Percentiles rank a stretch among this genome's conserved stretches.
Conservation (phyloP, 1,284 basidiomycete genomes). For the Amylostereum areolatum region DNA sequence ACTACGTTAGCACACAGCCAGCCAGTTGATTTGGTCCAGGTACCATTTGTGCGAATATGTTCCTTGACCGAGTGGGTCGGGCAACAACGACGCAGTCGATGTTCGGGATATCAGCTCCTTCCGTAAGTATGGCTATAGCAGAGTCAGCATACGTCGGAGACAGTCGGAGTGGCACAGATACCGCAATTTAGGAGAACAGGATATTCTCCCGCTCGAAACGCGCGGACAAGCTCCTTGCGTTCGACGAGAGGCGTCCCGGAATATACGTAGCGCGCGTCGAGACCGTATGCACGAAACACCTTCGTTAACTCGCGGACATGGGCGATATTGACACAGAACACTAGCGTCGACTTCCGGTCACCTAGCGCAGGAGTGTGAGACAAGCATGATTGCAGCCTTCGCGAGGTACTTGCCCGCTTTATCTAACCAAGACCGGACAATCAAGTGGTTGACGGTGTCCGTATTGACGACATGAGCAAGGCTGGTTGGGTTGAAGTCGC, state of each 20-base stretch:
- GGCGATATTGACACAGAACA: slow-evolving; percentile 85
- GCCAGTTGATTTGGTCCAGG: not conserved
- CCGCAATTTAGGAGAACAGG: slow-evolving; percentile 93
- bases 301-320: slow-evolving; percentile 80
- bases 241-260: slow-evolving; percentile 64
- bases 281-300: slow-evolving; percentile 68
- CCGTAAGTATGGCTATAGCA: slow-evolving; percentile 75
- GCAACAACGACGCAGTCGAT: slow-evolving; percentile 90
- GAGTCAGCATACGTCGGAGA: not conserved
- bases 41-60: slow-evolving; percentile 93
- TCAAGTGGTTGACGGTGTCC: slow-evolving; percentile 64
- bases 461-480: slow-evolving; percentile 81
- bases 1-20: not conserved
- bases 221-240: slow-evolving; percentile 59
- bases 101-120: slow-evolving; percentile 87
- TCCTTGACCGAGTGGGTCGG: slow-evolving; percentile 82
- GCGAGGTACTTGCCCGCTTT: slow-evolving; percentile 50
- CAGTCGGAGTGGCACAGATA: slow-evolving; percentile 23
- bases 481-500: slow-evolving; percentile 76
- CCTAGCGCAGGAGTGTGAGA: slow-evolving; percentile 24
- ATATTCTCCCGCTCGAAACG: slow-evolving; percentile 70
- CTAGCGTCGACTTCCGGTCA: slow-evolving; percentile 76
- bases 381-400: not conserved
- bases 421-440: slow-evolving; percentile 80
- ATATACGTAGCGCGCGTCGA: slow-evolving; percentile 85